Evolutionary conservation across 2,329 filamentous ascomycete genomes (phyloP), one percentile per base, ranked within the genome.

Genomic region (Trichoderma asperellum): DNA sequence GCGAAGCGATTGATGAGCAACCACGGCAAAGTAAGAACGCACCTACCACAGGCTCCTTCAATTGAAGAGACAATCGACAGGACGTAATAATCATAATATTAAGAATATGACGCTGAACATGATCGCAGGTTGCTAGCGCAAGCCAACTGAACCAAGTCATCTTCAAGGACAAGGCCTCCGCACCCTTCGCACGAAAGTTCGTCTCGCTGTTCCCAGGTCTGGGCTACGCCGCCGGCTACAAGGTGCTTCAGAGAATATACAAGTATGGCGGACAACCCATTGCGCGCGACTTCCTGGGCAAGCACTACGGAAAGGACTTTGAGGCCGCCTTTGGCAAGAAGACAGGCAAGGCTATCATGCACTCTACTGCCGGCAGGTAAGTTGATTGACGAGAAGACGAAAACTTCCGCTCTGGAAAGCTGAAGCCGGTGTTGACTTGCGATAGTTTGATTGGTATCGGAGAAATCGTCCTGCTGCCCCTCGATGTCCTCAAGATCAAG

Each of bases 1-100:
- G 95, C 96, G 73, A 99, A 99, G 87, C 93, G 96, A 75, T 89
- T 99, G 82, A 99, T 99, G 96, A 97, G 94, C 89, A 97, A 99
- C 83, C 91, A 97, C 81, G 89, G 89, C 72, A 78, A 78, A 73
- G 80, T 82, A 79, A 78, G 92, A 86, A 83, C 88, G 61, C 92
- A 80, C 75, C 56, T n/a, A 16, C 16, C 68, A 43, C 32, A 57
- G 8, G 7, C 0, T 16, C 29, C 14, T 14, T 2, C 32, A 24
- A 29, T 40, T 14, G 24, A 24, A 34, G 18, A 5, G 27, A 16
- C 37, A 34, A 34, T 49, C 21, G 21, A 49, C 47, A 5, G 40
- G 40, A 43, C 40, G 40, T 43, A 37, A 56, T 35, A 24, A 73
- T 24, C 2, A 24, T 24, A 24, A 24, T 24, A 24, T 24, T 24